Evolutionary conservation across 345 rosid species (phyloP).

Genomic region (Dipteronia sinensis): DNA sequence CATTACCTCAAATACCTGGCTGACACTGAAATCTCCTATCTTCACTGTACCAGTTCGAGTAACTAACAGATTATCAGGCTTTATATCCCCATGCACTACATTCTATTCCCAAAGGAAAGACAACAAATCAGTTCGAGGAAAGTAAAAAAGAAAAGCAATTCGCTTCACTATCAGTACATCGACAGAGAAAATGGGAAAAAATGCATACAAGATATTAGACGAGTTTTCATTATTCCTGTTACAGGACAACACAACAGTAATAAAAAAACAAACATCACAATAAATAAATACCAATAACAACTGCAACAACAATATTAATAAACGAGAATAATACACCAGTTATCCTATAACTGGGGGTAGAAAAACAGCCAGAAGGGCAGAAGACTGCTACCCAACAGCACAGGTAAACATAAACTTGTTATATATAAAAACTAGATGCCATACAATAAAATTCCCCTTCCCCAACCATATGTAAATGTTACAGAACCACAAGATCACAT

Average conservation of each 20-base stretch:
- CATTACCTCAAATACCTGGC: slow-evolving; percentile 95
- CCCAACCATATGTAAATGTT: background rate
- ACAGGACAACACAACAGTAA: background rate
- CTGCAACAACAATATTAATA: too few species aligned
- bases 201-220: background rate
- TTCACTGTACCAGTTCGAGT: slow-evolving; percentile 75
- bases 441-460: background rate
- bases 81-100: slow-evolving; percentile 95
- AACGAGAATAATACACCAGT: background rate
- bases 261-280: background rate
- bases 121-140: slow-evolving; percentile 3
- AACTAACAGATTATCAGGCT: slow-evolving; percentile 96
- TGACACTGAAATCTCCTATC: slow-evolving; percentile 97
- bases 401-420: background rate
- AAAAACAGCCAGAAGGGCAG: background rate
- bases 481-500: background rate
- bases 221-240: background rate
- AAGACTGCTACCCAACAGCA: background rate
- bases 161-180: background rate
- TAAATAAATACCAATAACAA: too few species aligned
- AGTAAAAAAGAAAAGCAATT: background rate
- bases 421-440: background rate
- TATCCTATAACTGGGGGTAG: background rate
- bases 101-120: slow-evolving; percentile 48
- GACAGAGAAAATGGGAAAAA: slow-evolving; percentile 3